Percentiles rank a stretch among this genome's conserved stretches.
Evolutionary conservation across 805 yeast genomes (phyloP).

Genomic region (Yarrowia divulgata): DNA sequence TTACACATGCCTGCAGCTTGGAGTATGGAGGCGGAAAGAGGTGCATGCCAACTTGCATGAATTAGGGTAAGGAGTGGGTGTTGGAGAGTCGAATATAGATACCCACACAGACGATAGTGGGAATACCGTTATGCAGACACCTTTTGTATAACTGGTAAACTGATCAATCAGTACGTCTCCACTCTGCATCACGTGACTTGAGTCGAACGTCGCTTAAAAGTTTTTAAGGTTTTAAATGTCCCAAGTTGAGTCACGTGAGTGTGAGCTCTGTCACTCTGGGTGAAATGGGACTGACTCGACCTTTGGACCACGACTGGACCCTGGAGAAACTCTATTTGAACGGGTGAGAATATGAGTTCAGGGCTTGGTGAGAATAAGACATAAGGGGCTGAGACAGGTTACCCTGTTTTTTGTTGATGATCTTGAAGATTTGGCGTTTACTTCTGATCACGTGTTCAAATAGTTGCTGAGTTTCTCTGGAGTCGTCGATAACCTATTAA

Average conservation of each 20-base stretch:
- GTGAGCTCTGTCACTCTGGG: too few species aligned
- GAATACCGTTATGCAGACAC: too few species aligned
- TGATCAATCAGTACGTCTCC: neutral
- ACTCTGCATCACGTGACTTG: neutral
- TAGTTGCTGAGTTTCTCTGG: neutral
- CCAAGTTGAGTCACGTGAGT: neutral
- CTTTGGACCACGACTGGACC: neutral
- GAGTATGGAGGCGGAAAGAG: conserved; percentile 10
- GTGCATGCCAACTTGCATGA: neutral
- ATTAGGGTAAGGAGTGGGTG: conserved; percentile 8
- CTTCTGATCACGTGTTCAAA: too few species aligned
- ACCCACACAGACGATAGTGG: too few species aligned
- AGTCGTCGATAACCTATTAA: too few species aligned
- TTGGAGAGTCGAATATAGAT: neutral
- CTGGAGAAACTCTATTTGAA: neutral
- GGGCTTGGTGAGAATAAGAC: neutral
- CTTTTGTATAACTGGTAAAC: too few species aligned
- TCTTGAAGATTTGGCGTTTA: neutral
- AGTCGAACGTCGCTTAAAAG: neutral
- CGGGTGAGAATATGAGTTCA: neutral
- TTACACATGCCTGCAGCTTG: neutral
- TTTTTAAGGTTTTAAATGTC: neutral
- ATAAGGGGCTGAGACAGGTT: neutral
- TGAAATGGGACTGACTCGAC: too few species aligned
- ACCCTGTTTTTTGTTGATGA: neutral